Evolutionary conservation across 257 asterid genomes (phyloP), one percentile per base, ranked within the genome.

Genomic region (Parsonsia alboflavescens): DNA sequence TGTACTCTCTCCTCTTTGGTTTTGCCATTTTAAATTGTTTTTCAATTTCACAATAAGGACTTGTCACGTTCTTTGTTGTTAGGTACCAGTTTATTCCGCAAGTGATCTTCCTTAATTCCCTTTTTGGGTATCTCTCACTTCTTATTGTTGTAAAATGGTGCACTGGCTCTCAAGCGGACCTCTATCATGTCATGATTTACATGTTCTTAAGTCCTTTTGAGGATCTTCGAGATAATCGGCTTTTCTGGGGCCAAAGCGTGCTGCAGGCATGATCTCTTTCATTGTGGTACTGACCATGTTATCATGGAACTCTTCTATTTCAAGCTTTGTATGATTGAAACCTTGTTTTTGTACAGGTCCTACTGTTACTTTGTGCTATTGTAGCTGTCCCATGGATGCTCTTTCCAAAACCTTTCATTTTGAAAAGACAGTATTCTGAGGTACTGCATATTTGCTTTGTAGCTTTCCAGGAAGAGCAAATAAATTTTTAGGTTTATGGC

Each of bases 381-480:
- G 85, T 91, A 78, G 96, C 97, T 80, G 98, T 93, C 81, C 98
- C 98, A 17, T 93, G 98, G 97, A 93, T 93, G 98, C 98, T 93
- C 80, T 93, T 93, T 76, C 98, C 98, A 22, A 93, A 93, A 84
- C 98, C 98, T 82, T 93, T 91, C 75, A 91, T 93, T 82, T 79
- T 93, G 80, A 91, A 82, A 87, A 89, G 84, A 83, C 93, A 86
- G 72, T 89, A 93, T 58, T 78, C 91, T 8, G 93, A 93, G 98
- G 98, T 93, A 86, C 63, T 42, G 44, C 42, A 61, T 26, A 57
- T 71, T 33, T 69, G 59, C 70, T 46, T 28, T 24, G 21, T 70
- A 24, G 73, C 68, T 54, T 72, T 19, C 63, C 41, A 6, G 36
- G 54, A 36, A 48, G 56, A 16, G 15, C 49, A 49, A 44, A 50